Base-by-base conservation (phyloP, 371 early-diverging fungal species). In the Entomophthora muscae region DNA sequence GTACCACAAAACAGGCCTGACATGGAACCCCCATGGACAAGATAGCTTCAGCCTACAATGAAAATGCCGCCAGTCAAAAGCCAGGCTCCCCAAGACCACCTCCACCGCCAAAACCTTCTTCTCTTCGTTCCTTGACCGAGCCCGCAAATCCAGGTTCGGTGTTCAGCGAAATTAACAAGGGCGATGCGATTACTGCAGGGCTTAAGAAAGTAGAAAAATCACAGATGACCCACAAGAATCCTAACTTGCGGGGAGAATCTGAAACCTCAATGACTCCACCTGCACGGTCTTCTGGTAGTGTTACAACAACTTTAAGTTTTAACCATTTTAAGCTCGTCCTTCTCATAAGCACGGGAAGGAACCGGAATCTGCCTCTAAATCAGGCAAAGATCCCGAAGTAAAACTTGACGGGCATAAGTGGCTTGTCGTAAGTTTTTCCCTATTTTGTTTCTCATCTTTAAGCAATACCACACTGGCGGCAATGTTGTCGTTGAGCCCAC, bases 141-240 rank as follows among this genome's bases (percentile, higher is more conserved):
- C 5, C 59, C 22, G 30, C 7, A 22, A 28, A 28, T 21, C 61
- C 78, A 0, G 74, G 71, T 17, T 82, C 87, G 1, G 79, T 97
- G 32, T 91, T 94, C 75, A 85, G 85, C 52, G 87, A 88, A 57
- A 75, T 97, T 72, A 95, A 92, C 77, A 78, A 85, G 63, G 95
- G 91, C 55, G 76, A 75, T 42, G 72, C 66, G 29, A 76, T 94
- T 59, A 94, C 95, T 5, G 67, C 87, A 26, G 86, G 85, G 17
- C 76, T 97, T 67, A 85, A 86, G 61, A 95, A 95, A 75, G 98
- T 97, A 0, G 93, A 93, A 65, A 89, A 85, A 76, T 81, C 80
- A 61, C 84, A 96, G 71, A 95, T 94, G 95, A 94, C 94, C 13
- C 95, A 95, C 78, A 96, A n/a, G n/a, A n/a, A 94, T 77, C 95